Evolutionary conservation across 129 eudicot genomes (phyloP).

Genomic region (Gnaphalium uliginosum): DNA sequence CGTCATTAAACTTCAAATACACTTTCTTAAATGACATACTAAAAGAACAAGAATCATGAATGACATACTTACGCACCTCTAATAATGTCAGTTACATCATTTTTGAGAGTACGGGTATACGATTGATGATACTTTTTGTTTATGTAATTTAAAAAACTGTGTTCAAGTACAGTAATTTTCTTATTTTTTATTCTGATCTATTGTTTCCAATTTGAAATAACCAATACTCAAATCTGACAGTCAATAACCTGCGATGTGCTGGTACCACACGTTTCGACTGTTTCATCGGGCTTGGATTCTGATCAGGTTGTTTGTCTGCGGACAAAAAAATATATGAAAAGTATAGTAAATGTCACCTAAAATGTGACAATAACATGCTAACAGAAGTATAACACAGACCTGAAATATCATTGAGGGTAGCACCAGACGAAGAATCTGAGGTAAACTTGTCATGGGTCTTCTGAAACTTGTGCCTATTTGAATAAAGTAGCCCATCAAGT

Average conservation of each 20-base stretch:
- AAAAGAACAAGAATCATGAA: background rate
- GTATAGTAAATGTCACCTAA: background rate
- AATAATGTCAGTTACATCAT: background rate
- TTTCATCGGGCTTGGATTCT: constrained; percentile 46
- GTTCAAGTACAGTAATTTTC: background rate
- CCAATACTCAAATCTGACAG: constrained; percentile 7
- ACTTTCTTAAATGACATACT: background rate
- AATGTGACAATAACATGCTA: background rate
- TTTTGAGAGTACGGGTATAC: background rate
- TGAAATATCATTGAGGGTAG: constrained; percentile 37
- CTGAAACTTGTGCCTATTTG: constrained; percentile 46
- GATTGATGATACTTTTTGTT: background rate
- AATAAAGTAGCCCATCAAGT: constrained; percentile 44
- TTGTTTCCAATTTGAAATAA: constrained; percentile 2
- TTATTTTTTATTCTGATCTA: too few species aligned
- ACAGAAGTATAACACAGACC: constrained; percentile 38
- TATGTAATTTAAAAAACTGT: background rate
- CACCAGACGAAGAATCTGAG: constrained; percentile 37
- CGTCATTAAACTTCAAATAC: background rate
- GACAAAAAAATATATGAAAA: background rate
- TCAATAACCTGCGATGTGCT: constrained; percentile 67
- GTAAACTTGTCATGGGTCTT: constrained; percentile 38
- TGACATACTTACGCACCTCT: background rate
- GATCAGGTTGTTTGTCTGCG: constrained; percentile 52
- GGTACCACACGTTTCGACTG: constrained; percentile 71